phyloP scores from a whole-genome alignment of 108 stramenopile species.

The Epipyxis sp. region DNA sequence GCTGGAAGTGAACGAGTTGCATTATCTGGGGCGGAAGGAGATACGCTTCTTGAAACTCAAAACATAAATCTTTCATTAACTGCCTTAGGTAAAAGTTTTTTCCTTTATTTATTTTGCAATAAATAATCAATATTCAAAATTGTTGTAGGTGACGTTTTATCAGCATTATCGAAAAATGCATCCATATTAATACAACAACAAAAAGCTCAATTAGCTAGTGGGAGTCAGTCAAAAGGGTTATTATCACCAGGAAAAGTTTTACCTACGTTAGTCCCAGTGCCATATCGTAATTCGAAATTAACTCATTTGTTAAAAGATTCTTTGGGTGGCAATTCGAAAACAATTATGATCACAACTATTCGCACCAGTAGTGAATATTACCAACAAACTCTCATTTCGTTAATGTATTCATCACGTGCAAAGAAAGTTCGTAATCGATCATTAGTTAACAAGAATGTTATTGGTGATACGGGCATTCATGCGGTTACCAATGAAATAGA shows the following conservation, averaged over 20 bases:
- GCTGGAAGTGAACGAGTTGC: conserved; percentile 55
- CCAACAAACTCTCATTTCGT: conserved; percentile 36
- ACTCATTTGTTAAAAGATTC: conserved; percentile 59
- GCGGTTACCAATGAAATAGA: conserved; percentile 30
- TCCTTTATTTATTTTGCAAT: too few relatives aligned
- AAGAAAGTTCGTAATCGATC: conserved; percentile 35
- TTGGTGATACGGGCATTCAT: neutral
- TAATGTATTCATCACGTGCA: conserved; percentile 46
- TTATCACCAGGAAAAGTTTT: neutral
- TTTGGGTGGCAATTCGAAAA: conserved; percentile 57
- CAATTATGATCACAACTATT: conserved; percentile 51
- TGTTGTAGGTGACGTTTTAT: conserved; percentile 56
- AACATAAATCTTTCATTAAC: conserved; percentile 52
- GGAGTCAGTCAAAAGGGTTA: conserved; percentile 26
- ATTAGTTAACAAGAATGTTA: conserved; percentile 31
- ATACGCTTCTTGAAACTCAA: conserved; percentile 46
- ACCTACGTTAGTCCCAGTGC: conserved; percentile 27
- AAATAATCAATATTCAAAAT: too few relatives aligned
- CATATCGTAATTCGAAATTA: conserved; percentile 54
- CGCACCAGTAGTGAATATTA: neutral
- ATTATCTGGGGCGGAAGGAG: conserved; percentile 52
- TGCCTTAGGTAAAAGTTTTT: too few relatives aligned
- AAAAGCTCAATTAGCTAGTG: neutral
- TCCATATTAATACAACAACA: conserved; percentile 6
- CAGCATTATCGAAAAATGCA: conserved; percentile 42